phyloP scores from a whole-genome alignment of 192 early-diverging fungal genomes.

The Haplosporangium gracile region DNA sequence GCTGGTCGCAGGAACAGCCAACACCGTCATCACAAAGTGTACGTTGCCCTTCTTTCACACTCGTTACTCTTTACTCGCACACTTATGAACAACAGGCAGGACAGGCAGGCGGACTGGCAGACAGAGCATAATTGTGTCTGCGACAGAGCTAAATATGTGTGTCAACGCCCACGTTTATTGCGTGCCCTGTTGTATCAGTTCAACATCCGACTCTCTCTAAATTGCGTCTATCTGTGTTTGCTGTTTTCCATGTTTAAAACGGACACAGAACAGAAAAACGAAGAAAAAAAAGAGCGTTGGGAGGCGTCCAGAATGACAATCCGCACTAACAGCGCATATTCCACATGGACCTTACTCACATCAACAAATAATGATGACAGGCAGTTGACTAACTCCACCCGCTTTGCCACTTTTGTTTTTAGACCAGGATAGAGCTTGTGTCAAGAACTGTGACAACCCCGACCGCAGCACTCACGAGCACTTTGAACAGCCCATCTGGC shows the following conservation, averaged over 20 bases:
- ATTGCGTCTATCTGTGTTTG: not conserved
- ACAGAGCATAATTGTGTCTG: no score
- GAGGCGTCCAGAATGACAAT: not conserved
- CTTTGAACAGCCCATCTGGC: slow-evolving; percentile 98
- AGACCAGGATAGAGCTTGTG: slow-evolving; percentile 92
- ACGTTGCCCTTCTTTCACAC: not conserved
- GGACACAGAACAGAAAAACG: not conserved
- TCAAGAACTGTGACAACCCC: slow-evolving; percentile 87
- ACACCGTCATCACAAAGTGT: slow-evolving; percentile 45
- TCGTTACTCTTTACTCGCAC: not conserved
- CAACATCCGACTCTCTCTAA: not conserved
- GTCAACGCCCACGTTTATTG: slow-evolving; percentile 6
- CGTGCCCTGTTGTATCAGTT: not conserved
- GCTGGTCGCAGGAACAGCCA: slow-evolving; percentile 78
- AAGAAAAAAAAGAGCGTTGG: not conserved
- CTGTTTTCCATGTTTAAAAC: not conserved
- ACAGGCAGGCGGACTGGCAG: no score
- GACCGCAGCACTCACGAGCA: slow-evolving; percentile 74
- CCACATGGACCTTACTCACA: not conserved
- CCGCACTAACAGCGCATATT: not conserved
- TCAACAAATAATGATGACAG: not conserved
- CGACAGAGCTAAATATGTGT: not conserved
- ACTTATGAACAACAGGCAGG: not conserved
- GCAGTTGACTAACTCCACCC: slow-evolving; percentile 40
- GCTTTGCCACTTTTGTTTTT: slow-evolving; percentile 73